Percentiles rank a stretch among this genome's conserved stretches.
These are phyloP conservation scores for Alternaria brassicicola DNA, from an alignment of 2,329 filamentous ascomycete genomes.

Conservation along the genomic window DNA sequence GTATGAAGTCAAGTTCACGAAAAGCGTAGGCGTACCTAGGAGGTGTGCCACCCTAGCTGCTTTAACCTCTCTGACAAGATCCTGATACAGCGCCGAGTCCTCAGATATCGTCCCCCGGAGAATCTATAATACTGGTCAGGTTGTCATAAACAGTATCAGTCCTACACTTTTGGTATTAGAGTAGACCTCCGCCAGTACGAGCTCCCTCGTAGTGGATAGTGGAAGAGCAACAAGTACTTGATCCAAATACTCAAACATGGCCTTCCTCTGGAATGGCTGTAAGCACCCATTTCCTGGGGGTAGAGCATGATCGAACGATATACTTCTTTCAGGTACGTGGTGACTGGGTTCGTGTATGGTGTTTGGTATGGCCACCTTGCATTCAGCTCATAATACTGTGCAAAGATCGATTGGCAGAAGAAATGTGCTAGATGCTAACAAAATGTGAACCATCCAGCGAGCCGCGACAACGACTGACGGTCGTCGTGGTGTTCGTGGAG, in stretches of 20 bases:
- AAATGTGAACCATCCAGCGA: background rate
- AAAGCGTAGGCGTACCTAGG: background rate
- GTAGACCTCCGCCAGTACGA: background rate
- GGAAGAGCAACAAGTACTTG: background rate
- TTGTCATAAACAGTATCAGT: no score
- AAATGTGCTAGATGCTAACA: no score
- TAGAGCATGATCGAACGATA: background rate
- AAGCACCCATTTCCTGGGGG: background rate
- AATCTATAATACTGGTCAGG: background rate
- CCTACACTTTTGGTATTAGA: background rate
- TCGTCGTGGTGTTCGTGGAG: background rate
- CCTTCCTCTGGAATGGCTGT: background rate
- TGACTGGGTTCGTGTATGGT: background rate
- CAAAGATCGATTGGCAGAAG: background rate
- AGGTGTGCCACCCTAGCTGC: background rate
- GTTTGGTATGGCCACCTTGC: background rate
- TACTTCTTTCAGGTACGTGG: background rate
- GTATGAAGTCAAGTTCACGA: background rate
- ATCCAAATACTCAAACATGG: background rate
- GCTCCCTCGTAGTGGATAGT: background rate
- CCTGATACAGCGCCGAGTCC: background rate
- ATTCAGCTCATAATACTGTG: no score
- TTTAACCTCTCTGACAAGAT: background rate
- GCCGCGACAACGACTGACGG: background rate
- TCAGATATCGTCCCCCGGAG: background rate